Percentiles rank a stretch among this genome's conserved stretches.
Evolutionary conservation across 305 asterid species (phyloP).

Genomic region (Solanum aculeatissimum): DNA sequence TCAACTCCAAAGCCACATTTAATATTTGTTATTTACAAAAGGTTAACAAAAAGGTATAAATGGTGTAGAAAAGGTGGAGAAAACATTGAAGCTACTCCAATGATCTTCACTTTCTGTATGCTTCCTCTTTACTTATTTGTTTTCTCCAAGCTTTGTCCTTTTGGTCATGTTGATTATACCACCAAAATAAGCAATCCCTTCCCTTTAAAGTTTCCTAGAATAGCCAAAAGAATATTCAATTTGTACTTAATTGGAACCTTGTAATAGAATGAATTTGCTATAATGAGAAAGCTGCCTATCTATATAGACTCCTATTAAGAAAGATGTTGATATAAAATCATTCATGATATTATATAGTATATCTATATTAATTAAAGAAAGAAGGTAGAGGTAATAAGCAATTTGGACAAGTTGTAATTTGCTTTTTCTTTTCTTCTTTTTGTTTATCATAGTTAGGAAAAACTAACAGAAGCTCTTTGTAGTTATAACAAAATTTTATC

Average conservation of each 20-base stretch:
- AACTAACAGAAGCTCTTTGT: background rate
- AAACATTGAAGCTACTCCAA: slow-evolving; percentile 1
- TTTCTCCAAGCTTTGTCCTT: background rate
- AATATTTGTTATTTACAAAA: background rate
- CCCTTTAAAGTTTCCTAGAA: background rate
- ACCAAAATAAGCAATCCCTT: background rate
- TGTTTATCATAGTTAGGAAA: background rate
- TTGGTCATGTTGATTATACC: background rate
- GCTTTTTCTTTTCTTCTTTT: background rate
- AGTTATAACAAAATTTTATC: background rate
- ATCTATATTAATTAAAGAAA: background rate
- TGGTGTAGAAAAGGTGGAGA: background rate
- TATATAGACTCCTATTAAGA: background rate
- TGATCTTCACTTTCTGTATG: background rate
- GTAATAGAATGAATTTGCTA: background rate
- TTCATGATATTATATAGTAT: background rate
- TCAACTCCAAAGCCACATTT: background rate
- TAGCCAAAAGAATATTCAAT: background rate
- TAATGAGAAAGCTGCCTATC: background rate
- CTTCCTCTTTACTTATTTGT: slow-evolving; percentile 2
- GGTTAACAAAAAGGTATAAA: background rate
- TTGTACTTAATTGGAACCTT: background rate
- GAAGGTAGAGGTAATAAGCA: background rate
- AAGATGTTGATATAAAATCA: background rate
- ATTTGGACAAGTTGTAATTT: background rate